Conservation (phyloP, 1,139 yeast genomes). For the Yamadazyma taylorii region DNA sequence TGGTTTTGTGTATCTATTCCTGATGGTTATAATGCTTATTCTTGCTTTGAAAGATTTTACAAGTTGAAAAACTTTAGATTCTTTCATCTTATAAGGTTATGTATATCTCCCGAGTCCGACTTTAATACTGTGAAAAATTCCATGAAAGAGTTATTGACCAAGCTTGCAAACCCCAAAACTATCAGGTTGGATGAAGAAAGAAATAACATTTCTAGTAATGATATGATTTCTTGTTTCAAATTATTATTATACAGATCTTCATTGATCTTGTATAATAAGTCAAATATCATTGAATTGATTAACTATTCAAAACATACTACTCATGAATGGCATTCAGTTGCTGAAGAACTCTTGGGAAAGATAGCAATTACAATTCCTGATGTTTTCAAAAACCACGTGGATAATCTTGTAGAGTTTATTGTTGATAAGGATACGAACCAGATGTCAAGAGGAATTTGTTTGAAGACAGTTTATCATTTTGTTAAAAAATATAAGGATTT, state of each 20-base stretch:
- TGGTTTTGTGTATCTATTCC: conserved; percentile 69
- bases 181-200: conserved; percentile 41
- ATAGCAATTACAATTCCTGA: conserved; percentile 65
- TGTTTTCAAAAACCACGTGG: conserved; percentile 61
- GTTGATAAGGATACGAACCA: conserved; percentile 16
- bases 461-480: conserved; percentile 64
- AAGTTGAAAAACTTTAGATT: conserved; percentile 57
- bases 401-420: conserved; percentile 46
- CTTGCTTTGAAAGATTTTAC: conserved; percentile 52
- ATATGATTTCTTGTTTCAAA: conserved; percentile 53
- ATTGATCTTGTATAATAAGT: conserved; percentile 60
- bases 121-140: conserved; percentile 60
- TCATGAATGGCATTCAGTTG: conserved; percentile 30
- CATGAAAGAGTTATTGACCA: conserved; percentile 57
- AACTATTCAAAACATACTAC: conserved; percentile 40
- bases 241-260: conserved; percentile 63
- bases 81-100: conserved; percentile 53
- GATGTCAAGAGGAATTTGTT: conserved; percentile 19
- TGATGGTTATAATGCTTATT: conserved; percentile 45
- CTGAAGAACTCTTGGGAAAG: conserved; percentile 57
- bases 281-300: conserved; percentile 59
- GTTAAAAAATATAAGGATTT: conserved; percentile 48
- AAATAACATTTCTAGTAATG: conserved; percentile 42
- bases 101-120: conserved; percentile 59
- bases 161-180: conserved; percentile 52